Evolutionary conservation across 352 stramenopile species (phyloP).

Genomic region (Pythium sp.): DNA sequence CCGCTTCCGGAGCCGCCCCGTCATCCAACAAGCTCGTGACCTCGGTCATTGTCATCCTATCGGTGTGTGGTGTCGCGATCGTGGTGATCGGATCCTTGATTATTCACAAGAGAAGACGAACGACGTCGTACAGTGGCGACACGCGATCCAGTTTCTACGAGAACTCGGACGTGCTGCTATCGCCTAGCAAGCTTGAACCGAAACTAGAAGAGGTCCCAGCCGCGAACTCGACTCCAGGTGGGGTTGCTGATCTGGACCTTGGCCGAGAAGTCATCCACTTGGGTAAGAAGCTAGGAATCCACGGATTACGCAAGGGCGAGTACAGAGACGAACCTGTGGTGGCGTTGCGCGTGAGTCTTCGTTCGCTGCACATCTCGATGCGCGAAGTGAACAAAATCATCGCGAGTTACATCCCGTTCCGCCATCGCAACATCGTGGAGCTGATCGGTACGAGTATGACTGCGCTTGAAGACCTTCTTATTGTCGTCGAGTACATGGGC

Average conservation of each 20-base stretch:
- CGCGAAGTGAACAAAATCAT: constrained; percentile 47
- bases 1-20: background rate
- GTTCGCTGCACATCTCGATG: constrained; percentile 31
- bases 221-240: constrained; percentile 17
- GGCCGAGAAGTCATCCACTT: constrained; percentile 42
- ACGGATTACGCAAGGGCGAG: constrained; percentile 50
- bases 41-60: constrained; percentile 11
- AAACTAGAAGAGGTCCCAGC: constrained; percentile 5
- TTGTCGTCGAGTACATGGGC: constrained; percentile 79
- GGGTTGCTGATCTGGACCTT: constrained; percentile 47
- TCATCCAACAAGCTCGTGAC: constrained; percentile 20
- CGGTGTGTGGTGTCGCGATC: constrained; percentile 14
- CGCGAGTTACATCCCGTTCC: constrained; percentile 52
- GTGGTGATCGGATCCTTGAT: constrained; percentile 15
- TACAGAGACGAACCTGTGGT: constrained; percentile 50
- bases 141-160: constrained; percentile 20
- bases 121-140: constrained; percentile 11
- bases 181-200: constrained; percentile 16
- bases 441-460: constrained; percentile 65
- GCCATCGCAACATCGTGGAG: constrained; percentile 62
- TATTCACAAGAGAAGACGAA: constrained; percentile 5
- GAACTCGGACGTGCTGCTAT: constrained; percentile 21
- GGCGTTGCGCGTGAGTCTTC: constrained; percentile 46
- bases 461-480: constrained; percentile 52
- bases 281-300: constrained; percentile 50